Base-by-base conservation (phyloP, 495 filamentous ascomycete genomes). In the Daldinia decipiens region DNA sequence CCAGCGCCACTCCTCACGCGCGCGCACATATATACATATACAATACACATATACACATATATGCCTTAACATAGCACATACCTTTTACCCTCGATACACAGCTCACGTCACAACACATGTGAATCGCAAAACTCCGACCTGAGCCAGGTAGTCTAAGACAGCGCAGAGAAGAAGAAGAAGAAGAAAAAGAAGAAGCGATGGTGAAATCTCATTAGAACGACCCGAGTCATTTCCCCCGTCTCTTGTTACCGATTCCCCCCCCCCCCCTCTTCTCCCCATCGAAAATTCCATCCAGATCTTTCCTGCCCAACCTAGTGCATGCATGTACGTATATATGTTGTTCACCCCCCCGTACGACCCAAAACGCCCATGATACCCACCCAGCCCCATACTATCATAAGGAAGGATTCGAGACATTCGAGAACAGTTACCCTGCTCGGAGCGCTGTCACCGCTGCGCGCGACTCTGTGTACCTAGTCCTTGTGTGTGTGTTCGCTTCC, bases 331-430 rank as follows among this genome's bases (percentile, higher is more conserved):
- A 8, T 40, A 4, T 40, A 40, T 24, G 2, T 40, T 40, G 39
- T 40, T n/a, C n/a, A n/a, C 39, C 39, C 39, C 39, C 39, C 39
- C 39, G 34, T 40, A 40, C 39, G 8, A 17, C 34, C 34, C 34
- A 36, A 17, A 40, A 40, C 39, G 39, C 43, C 43, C 19, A 21
- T 11, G 21, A 40, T 0, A n/a, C 39, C 21, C 21, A 24, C 21
- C 43, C 17, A 19, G 19, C 43, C n/a, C 43, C 43, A 17, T 47
- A 24, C 43, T 21, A 47, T 47, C 17, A 19, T 21, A 51, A 68
- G 40, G 34, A 66, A 71, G 58, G 58, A 67, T 70, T 51, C 58
- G 51, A 71, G 68, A 71, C 68, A 65, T n/a, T 56, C 40, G 52
- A 53, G 39, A 71, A 39, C 39, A 61, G 24, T 47, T 58, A 24